phyloP scores from a whole-genome alignment of 129 eudicot genomes.

The Chrysanthemum seticuspe region DNA sequence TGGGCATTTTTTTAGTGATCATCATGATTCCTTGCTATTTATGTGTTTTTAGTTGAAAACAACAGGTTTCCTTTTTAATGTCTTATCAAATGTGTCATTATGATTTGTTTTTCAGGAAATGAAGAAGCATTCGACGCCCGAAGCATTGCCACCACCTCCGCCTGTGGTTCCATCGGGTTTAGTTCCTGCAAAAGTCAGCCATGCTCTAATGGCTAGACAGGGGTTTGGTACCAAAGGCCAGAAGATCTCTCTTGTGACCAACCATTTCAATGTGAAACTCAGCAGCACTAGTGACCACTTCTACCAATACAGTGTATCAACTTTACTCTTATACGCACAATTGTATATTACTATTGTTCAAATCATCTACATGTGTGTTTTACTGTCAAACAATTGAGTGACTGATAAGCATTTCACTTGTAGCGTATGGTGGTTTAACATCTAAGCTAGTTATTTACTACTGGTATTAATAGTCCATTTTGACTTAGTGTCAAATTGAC shows the following conservation, averaged over 20 bases:
- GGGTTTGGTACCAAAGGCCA: conserved; percentile 45
- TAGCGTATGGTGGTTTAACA: not conserved
- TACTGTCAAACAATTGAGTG: not conserved
- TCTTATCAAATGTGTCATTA: no score
- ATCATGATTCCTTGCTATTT: no score
- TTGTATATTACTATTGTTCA: not conserved
- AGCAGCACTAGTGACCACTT: conserved; percentile 36
- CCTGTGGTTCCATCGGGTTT: conserved; percentile 38
- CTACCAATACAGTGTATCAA: conserved; percentile 50
- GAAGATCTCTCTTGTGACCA: conserved; percentile 36
- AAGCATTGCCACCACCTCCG: conserved; percentile 50
- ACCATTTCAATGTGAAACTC: conserved; percentile 50
- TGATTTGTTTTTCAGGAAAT: not conserved
- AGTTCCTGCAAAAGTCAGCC: conserved; percentile 21
- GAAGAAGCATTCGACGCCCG: conserved; percentile 17
- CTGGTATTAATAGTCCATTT: no score
- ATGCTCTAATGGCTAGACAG: conserved; percentile 30
- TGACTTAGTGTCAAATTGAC: not conserved
- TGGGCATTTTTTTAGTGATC: no score
- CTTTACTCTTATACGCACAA: not conserved
- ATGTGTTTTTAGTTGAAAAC: no score
- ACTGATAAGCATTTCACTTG: not conserved
- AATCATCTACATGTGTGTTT: no score
- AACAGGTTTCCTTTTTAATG: no score
- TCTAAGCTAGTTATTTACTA: not conserved